These are phyloP conservation scores for Ophiosphaerella narmari DNA, from an alignment of 2,329 filamentous ascomycete species.

Conservation along the genomic window DNA sequence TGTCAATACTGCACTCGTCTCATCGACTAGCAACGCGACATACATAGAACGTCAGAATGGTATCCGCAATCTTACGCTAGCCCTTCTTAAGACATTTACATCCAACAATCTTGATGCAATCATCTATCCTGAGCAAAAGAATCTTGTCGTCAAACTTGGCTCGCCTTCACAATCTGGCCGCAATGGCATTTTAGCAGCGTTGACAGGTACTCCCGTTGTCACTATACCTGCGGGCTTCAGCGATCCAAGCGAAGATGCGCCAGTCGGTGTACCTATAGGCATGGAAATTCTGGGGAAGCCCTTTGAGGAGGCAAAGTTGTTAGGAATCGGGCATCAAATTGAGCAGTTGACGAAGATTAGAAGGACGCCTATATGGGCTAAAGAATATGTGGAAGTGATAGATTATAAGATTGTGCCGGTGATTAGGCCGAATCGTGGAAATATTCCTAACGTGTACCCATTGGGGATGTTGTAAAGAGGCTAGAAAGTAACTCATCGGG, in stretches of 20 bases:
- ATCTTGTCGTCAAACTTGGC: constrained; percentile 64
- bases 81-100: constrained; percentile 58
- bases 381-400: constrained; percentile 44
- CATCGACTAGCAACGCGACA: constrained; percentile 56
- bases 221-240: constrained; percentile 62
- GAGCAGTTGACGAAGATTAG: constrained; percentile 54
- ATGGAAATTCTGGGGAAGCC: constrained; percentile 66
- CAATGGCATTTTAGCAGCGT: constrained; percentile 61
- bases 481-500: too few relatives aligned
- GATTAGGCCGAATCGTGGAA: constrained; percentile 49
- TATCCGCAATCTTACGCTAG: constrained; percentile 59
- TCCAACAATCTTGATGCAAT: constrained; percentile 59
- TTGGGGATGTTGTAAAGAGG: constrained; percentile 47
- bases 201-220: constrained; percentile 60
- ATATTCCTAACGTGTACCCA: constrained; percentile 55
- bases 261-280: constrained; percentile 64
- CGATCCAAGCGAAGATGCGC: constrained; percentile 53
- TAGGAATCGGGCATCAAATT: constrained; percentile 59
- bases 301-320: constrained; percentile 60
- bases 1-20: constrained; percentile 56
- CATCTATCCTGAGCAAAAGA: constrained; percentile 68
- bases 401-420: constrained; percentile 52
- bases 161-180: constrained; percentile 62
- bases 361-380: constrained; percentile 54
- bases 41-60: constrained; percentile 55